Evolutionary conservation across 2,329 filamentous ascomycete genomes (phyloP), one percentile per base, ranked within the genome.

Genomic region (Ceratocystiopsis sp.): DNA sequence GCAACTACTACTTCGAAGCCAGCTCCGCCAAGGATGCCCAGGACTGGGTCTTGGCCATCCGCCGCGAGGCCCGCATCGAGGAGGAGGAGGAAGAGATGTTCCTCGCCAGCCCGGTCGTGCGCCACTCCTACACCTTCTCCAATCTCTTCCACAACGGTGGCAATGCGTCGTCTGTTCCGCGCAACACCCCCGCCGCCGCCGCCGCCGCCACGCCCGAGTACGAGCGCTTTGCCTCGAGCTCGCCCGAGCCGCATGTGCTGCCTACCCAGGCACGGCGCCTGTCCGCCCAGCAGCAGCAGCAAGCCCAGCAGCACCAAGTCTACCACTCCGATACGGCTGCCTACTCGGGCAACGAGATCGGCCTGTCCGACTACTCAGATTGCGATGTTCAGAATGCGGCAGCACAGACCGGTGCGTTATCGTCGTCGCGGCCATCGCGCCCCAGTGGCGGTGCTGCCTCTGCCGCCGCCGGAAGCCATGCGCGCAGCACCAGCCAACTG

Each of bases 1-100:
- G 81, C 51, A 96, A 95, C 62, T 94, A 81, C 61, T 86, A 95
- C 55, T 77, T 98, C 46, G 82, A 93, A 59, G 86, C 84, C 1
- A 58, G 68, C 32, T 80, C 73, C 4, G 72, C 77, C 41, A 66
- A 75, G 46, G 87, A 95, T 48, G 84, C 84, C 7, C 73, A 83
- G 48, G 78, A 83, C 55, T 98, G 91, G 91, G 83, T 95, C 16
- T 70, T 83, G 21, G 62, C 82, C 42, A 87, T 96, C 53, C 74
- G 86, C 40, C 67, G 67, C 45, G 79, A 91, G 53, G 84, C 86
- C 16, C 76, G 83, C 45, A 84, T 93, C 46, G 85, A 93, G 50
- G 82, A 91, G 55, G 84, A 91, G 41, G 86, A 94, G 53, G 81
- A 87, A 52, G 84, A 91, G 48, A 76, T 91, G 67, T 71, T 84